These are phyloP conservation scores for Lactarius akahatsu DNA, from an alignment of 768 basidiomycete genomes.

Conservation along the genomic window DNA sequence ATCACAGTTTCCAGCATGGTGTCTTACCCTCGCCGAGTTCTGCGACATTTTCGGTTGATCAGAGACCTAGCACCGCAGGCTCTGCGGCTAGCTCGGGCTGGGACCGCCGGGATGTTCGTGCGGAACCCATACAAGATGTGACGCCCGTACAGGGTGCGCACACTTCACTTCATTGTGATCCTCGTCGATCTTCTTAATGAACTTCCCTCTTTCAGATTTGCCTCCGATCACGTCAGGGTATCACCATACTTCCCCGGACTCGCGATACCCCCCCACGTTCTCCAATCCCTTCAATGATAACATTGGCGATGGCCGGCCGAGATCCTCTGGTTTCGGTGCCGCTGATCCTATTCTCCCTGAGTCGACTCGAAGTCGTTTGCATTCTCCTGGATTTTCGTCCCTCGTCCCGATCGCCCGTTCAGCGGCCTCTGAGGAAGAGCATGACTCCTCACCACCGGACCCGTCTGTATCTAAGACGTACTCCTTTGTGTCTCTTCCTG, in stretches of 20 bases:
- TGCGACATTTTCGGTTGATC: conserved; percentile 17
- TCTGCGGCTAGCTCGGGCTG: conserved; percentile 27
- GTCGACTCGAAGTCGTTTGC: conserved; percentile 15
- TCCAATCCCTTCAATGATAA: conserved; percentile 22
- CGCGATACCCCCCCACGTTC: conserved; percentile 14
- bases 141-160: conserved; percentile 15
- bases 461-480: conserved; percentile 58
- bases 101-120: conserved; percentile 18
- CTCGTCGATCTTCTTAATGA: conserved; percentile 25
- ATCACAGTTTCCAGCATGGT: conserved; percentile 21
- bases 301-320: conserved; percentile 18
- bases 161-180: conserved; percentile 8
- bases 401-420: conserved; percentile 24
- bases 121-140: conserved; percentile 17
- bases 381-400: conserved; percentile 21
- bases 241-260: conserved; percentile 7
- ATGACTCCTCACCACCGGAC: conserved; percentile 22
- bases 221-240: conserved; percentile 20
- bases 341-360: conserved; percentile 22
- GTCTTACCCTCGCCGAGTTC: conserved; percentile 19
- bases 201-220: conserved; percentile 20
- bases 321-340: conserved; percentile 22
- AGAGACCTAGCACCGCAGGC: conserved; percentile 25
- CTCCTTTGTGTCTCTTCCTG: conserved; percentile 78
- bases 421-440: conserved; percentile 31